A percentile compares a stretch with the other conserved stretches of the same genome.
Evolutionary conservation across 106 monocot genomes (phyloP).

Genomic region (Platanthera zijinensis): DNA sequence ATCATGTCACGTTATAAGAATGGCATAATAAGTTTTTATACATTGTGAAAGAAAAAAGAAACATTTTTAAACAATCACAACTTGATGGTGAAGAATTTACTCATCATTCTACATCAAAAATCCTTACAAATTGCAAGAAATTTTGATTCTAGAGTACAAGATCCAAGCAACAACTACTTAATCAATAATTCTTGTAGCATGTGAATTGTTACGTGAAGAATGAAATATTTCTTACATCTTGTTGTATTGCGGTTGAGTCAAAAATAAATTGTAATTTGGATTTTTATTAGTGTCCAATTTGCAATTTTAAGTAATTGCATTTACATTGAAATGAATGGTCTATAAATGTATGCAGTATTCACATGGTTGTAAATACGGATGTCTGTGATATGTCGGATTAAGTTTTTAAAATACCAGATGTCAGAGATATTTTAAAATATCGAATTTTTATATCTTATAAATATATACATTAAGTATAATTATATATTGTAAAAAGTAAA

Average conservation of each 20-base stretch:
- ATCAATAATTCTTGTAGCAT: not conserved
- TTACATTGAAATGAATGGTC: not conserved
- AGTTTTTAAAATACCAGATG: no score
- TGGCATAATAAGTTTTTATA: not conserved
- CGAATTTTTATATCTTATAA: no score
- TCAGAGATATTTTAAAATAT: no score
- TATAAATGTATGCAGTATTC: not conserved
- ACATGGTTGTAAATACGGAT: no score
- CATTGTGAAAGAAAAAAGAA: not conserved
- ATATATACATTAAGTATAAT: no score
- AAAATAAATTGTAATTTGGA: not conserved
- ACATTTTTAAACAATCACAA: not conserved
- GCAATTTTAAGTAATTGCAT: not conserved
- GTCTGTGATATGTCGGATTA: no score
- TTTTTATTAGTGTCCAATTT: not conserved
- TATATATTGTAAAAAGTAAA: no score
- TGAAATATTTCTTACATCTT: not conserved
- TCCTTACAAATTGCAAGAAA: not conserved
- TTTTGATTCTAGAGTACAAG: not conserved
- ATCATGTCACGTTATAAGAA: not conserved
- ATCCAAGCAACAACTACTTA: not conserved
- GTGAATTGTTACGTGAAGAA: not conserved
- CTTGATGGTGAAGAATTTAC: not conserved
- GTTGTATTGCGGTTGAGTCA: not conserved
- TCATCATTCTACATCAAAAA: not conserved